These are phyloP conservation scores for Casuarina glauca DNA, from an alignment of 306 rosid genomes.

Conservation along the genomic window DNA sequence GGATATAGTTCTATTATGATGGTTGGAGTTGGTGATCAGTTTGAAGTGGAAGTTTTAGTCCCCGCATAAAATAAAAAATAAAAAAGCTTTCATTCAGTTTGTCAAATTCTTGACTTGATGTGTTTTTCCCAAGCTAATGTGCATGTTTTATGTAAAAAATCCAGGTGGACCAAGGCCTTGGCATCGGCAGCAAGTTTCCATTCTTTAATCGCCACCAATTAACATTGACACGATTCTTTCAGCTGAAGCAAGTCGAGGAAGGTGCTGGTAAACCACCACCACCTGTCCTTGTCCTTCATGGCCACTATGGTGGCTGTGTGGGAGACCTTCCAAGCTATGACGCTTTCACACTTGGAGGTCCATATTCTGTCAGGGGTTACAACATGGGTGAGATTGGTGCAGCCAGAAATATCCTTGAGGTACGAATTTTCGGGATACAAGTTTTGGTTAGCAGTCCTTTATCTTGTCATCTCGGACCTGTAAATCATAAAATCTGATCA, in stretches of 20 bases:
- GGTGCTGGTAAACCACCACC: slow-evolving; percentile 96
- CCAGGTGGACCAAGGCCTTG: slow-evolving; percentile 97
- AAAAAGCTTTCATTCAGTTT: neutral
- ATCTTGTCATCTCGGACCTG: neutral
- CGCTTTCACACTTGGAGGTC: slow-evolving; percentile 96
- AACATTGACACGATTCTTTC: slow-evolving; percentile 75
- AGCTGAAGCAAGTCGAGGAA: slow-evolving; percentile 78
- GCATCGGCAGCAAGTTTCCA: slow-evolving; percentile 88
- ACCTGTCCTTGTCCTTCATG: slow-evolving; percentile 92
- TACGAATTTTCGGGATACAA: slow-evolving; percentile 28
- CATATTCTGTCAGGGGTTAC: slow-evolving; percentile 97
- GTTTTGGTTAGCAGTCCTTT: neutral
- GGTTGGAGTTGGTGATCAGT: neutral
- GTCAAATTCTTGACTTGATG: slow-evolving; percentile 4
- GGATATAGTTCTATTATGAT: neutral
- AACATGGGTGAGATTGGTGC: slow-evolving; percentile 98
- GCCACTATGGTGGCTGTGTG: slow-evolving; percentile 97
- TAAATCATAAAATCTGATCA: neutral
- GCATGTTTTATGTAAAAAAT: slow-evolving; percentile 19
- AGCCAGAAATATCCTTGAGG: slow-evolving; percentile 94
- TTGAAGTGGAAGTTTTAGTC: neutral
- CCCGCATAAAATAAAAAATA: no score
- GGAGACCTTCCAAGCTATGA: slow-evolving; percentile 99
- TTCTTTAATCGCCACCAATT: slow-evolving; percentile 97
- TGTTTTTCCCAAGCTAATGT: slow-evolving; percentile 22